Evolutionary conservation across 768 basidiomycete species (phyloP), one percentile per base, ranked within the genome.

Genomic region (Boletus vinaceobasis): DNA sequence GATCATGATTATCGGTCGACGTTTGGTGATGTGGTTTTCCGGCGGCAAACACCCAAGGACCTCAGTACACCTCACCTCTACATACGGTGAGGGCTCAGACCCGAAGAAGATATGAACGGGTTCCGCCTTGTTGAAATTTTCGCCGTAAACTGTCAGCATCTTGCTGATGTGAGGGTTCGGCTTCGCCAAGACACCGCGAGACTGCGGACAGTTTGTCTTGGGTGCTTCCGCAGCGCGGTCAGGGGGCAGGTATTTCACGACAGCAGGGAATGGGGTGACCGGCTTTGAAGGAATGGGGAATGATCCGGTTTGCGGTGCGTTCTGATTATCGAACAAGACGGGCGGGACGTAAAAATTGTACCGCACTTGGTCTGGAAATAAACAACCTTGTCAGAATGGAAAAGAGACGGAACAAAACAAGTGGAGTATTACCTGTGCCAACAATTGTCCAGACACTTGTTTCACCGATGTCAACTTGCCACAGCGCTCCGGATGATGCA

Each of bases 381-480:
- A 47, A 44, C 36, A 54, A 47, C 47, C 55, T 53, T 52, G 59
- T 67, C 35, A 68, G 61, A 49, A 56, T 42, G 27, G 48, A 53
- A 50, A 35, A 45, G 47, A 43, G 35, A 39, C 26, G 23, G 47
- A 43, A 47, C 51, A 36, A 45, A 43, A 33, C 5, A 44, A 56
- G 55, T 29, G 58, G 3, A 44, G 26, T 4, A 33, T 72, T 70
- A 92, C 90, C 90, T 58, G 90, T 93, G 61, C 93, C 91, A 57
- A 93, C 90, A 60, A 94, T 91, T 4, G 93, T 94, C 93, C 93
- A 95, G 23, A 93, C 89, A 67, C 90, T 92, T 31, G 91, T 92
- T 75, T 94, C 92, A 57, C 92, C 92, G 54, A 93, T 92, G 69
- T 94, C 92, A 51, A 93, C 87, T 66, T 87, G 87, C 90, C 89